Evolutionary conservation across 805 yeast genomes (phyloP), one percentile per base, ranked within the genome.

Genomic region (Cyberlindnera americana): DNA sequence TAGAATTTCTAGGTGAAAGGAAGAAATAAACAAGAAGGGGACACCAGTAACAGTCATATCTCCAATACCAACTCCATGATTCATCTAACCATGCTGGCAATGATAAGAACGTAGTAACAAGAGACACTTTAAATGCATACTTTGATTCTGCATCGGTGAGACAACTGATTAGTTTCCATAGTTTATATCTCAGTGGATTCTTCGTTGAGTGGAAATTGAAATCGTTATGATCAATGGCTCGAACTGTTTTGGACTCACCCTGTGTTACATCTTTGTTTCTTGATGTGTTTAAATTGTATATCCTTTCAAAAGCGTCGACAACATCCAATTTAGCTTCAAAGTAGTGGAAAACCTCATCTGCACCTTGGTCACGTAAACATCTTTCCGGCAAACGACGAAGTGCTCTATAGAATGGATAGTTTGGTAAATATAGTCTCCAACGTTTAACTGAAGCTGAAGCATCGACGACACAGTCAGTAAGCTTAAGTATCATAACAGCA

Each of bases 321-420:
- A 73, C 75, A 35, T 69, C 75, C 13, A 56, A 33, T 40, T 67
- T 67, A 1, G 71, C 59, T 38, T 69, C 72, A 37, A 59, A 61
- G 44, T 69, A 72, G 29, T 66, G 62, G 15, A 65, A 59, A 7
- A 69, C 66, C n/a, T 65, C 60, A 19, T 66, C 66, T 3, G 72
- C 68, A 15, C 78, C 78, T 47, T 69, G 69, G 50, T 73, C 78
- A 25, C 64, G 59, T 6, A 67, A 53, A 44, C 72, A 69, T 33
- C 64, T 72, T 23, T 49, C 54, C 0, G 74, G 67, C n/a, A 70
- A 44, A 27, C 72, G 59, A 30, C 61, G 60, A 11, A 73, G 37
- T 0, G 75, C 69, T 39, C 73, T 55, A 4, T 47, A 31, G 6
- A 66, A 41, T 2, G 77, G 72, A 43, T 72, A 69, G 16, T 57